These are phyloP conservation scores for Cyclotella baltica DNA, from an alignment of 108 stramenopile species.

Conservation along the genomic window DNA sequence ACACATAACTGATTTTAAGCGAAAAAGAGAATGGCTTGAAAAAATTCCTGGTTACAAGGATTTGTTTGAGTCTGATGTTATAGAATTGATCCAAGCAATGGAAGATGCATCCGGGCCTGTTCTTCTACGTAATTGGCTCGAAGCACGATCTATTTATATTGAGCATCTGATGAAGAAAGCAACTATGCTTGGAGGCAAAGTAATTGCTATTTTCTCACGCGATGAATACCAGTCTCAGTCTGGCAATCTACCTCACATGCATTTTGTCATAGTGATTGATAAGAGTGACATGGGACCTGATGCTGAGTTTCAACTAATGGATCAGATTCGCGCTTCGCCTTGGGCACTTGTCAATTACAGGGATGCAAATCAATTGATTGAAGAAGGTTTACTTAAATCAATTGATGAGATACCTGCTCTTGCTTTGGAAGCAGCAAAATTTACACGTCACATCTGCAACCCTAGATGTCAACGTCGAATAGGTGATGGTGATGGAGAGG, in stretches of 20 bases:
- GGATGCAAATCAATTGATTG: slow-evolving; percentile 1
- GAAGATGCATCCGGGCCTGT: slow-evolving; percentile 19
- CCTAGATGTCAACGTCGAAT: slow-evolving; percentile 10
- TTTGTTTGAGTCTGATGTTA: background rate
- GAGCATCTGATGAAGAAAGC: slow-evolving; percentile 9
- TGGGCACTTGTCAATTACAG: background rate
- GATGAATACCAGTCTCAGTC: slow-evolving; percentile 34
- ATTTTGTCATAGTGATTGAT: slow-evolving; percentile 10
- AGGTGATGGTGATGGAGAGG: background rate
- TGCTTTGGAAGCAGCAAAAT: background rate
- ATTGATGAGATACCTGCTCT: slow-evolving; percentile 3
- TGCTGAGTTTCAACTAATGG: background rate
- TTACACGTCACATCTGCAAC: slow-evolving; percentile 18
- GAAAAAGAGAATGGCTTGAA: slow-evolving; percentile 12
- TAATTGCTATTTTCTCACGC: slow-evolving; percentile 7
- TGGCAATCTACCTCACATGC: slow-evolving; percentile 31
- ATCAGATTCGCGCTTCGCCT: background rate
- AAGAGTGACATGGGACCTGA: slow-evolving; percentile 12
- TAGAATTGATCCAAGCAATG: slow-evolving; percentile 9
- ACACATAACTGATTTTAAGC: slow-evolving; percentile 5
- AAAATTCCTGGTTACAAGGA: slow-evolving; percentile 2
- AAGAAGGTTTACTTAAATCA: slow-evolving; percentile 13
- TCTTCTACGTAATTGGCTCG: slow-evolving; percentile 17
- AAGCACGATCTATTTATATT: slow-evolving; percentile 14
- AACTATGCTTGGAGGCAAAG: background rate